Conservation (phyloP, 2,329 filamentous ascomycete species). For the Cladosporium halotolerans region DNA sequence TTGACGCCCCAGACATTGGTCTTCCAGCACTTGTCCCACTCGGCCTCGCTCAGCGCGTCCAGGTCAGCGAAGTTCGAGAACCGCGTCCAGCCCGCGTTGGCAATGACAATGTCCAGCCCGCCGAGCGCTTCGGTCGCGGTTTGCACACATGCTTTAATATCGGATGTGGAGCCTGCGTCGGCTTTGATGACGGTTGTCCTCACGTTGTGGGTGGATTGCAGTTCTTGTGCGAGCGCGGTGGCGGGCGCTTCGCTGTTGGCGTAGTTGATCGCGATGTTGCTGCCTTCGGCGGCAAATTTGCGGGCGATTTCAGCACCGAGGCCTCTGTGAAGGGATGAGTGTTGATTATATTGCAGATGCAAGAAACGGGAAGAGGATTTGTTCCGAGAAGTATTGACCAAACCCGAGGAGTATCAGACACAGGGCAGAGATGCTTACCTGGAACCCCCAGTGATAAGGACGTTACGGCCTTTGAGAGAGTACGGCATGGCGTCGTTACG, state of each 20-base stretch:
- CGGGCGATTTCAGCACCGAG: conserved; percentile 63
- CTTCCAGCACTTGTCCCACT: conserved; percentile 61
- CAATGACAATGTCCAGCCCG: conserved; percentile 69
- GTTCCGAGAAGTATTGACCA: too few relatives aligned
- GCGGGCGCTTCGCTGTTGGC: conserved; percentile 56
- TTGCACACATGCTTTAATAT: conserved; percentile 54
- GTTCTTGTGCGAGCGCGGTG: conserved; percentile 49
- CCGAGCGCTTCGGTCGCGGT: conserved; percentile 56
- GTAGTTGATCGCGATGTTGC: conserved; percentile 70
- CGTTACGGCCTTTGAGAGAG: conserved; percentile 54
- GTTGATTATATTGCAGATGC: background rate
- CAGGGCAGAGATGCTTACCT: conserved; percentile 39
- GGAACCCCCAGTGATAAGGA: conserved; percentile 59
- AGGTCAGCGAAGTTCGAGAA: conserved; percentile 53
- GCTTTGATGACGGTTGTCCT: conserved; percentile 55
- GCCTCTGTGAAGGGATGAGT: conserved; percentile 46
- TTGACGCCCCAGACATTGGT: conserved; percentile 52
- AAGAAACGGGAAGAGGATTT: too few relatives aligned
- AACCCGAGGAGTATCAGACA: too few relatives aligned
- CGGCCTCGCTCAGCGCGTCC: conserved; percentile 52
- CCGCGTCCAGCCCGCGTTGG: conserved; percentile 65
- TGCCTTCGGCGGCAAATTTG: conserved; percentile 62
- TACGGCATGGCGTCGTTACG: conserved; percentile 49
- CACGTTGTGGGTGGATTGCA: conserved; percentile 47
- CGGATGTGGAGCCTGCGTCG: conserved; percentile 56